Conservation (phyloP, 108 stramenopile species). For the Fragilaria crotonensis region DNA sequence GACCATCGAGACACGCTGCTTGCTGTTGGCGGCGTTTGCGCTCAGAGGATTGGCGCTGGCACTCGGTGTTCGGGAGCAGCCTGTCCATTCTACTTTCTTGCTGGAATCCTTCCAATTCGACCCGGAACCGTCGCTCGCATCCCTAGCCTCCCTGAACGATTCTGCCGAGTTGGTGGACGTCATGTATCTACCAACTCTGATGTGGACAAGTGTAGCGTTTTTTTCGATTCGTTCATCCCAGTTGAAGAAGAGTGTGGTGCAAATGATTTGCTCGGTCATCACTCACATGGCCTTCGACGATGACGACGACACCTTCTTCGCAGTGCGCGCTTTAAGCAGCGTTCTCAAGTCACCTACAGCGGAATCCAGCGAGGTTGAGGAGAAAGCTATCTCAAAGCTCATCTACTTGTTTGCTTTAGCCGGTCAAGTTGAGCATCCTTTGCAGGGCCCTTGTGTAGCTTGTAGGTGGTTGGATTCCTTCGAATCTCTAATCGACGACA, state of each 20-base stretch:
- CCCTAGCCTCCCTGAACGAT: neutral
- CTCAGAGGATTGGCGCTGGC: constrained; percentile 34
- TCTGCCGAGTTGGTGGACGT: neutral
- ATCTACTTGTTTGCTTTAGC: neutral
- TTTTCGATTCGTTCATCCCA: neutral
- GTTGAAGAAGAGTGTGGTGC: neutral
- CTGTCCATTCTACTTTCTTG: neutral
- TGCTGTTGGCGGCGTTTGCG: neutral
- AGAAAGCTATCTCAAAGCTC: neutral
- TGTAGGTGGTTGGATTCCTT: neutral
- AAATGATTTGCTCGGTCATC: neutral
- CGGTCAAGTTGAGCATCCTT: too few relatives aligned
- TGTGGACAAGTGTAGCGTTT: neutral
- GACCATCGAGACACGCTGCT: neutral
- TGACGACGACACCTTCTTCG: neutral
- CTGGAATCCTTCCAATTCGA: neutral
- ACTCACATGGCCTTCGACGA: neutral
- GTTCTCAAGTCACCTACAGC: neutral
- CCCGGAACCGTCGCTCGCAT: neutral
- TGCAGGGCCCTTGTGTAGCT: too few relatives aligned
- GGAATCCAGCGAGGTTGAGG: neutral
- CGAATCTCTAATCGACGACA: neutral
- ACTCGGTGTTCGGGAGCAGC: constrained; percentile 28
- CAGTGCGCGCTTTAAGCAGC: neutral
- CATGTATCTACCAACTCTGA: neutral